Evolutionary conservation across 2,329 filamentous ascomycete species (phyloP), one percentile per base, ranked within the genome.

Genomic region (Byssochlamys sp.): DNA sequence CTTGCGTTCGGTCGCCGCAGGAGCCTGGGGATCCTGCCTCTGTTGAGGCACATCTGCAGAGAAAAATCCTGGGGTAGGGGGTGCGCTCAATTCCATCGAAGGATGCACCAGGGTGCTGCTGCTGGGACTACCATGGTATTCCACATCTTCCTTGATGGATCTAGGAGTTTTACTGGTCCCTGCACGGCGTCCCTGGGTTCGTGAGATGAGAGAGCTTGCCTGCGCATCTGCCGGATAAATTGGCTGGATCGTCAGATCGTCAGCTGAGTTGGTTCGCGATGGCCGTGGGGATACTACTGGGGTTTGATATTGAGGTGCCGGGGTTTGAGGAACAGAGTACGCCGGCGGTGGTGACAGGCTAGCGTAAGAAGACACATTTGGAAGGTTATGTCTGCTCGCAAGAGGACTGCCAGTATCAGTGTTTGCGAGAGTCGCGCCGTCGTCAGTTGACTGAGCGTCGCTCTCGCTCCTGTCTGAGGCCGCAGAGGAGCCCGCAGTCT

Each of bases 251-350:
- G 39, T 45, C 39, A 45, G 33, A 12, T 53, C 50, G 10, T 45
- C 29, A n/a, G 27, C 26, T n/a, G 55, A 50, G 24, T 59, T 59
- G 26, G 58, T 50, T n/a, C 57, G 45, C 29, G 58, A 59, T n/a
- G 55, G 55, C 10, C 55, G 58, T 19, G 55, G 58, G 29, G 58
- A 57, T 28, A 35, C 55, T 6, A 53, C 53, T 2, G 58, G 58
- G 19, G 55, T 59, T 35, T 59, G 58, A 50, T 59, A 59, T 57
- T 57, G 58, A 51, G 58, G 58, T 26, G 56, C 55, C 25, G 58
- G 58, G 14, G 58, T 59, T 24, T 59, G 58, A 51, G 55, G 12
- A 24, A 55, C 55, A 12, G 26, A 53, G 33, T 59, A 59, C 19
- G 58, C 55, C 12, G 58, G 58, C 11, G 57, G 51, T 10, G 12